Conservation (phyloP, 148 eudicot species). For the Vaccinium vitisidaea region DNA sequence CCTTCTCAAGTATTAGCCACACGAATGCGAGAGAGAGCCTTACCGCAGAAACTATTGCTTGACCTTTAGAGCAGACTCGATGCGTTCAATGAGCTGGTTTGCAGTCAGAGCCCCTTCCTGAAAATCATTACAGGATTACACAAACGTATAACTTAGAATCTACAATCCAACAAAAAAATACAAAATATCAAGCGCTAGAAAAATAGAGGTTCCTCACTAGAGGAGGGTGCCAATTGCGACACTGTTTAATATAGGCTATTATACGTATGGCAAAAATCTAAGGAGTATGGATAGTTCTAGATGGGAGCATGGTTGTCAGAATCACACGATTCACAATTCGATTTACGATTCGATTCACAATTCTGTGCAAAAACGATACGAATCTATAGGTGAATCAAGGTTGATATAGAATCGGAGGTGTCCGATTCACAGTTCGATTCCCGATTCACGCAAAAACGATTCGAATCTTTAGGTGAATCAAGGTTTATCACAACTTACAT, state of each 20-base stretch:
- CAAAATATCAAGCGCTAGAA: not conserved
- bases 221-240: not conserved
- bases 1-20: not conserved
- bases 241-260: not conserved
- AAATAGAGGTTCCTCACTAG: not conserved
- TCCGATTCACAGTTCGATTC: too few relatives aligned
- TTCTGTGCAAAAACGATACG: too few relatives aligned
- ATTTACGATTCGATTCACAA: too few relatives aligned
- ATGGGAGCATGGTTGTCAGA: too few relatives aligned
- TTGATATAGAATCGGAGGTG: too few relatives aligned
- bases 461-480: too few relatives aligned
- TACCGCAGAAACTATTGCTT: conserved; percentile 21
- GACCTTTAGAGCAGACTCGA: conserved; percentile 49
- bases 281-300: not conserved
- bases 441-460: too few relatives aligned
- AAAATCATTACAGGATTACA: conserved; percentile 3
- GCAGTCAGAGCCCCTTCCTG: conserved; percentile 69
- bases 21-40: conserved; percentile 1
- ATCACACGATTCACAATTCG: too few relatives aligned
- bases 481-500: too few relatives aligned
- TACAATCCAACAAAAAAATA: not conserved
- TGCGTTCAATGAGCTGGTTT: conserved; percentile 53
- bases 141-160: not conserved
- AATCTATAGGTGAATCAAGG: too few relatives aligned
- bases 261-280: not conserved